These are phyloP conservation scores for Wallemia mellicola DNA, from an alignment of 1,284 basidiomycete genomes.

Conservation along the genomic window DNA sequence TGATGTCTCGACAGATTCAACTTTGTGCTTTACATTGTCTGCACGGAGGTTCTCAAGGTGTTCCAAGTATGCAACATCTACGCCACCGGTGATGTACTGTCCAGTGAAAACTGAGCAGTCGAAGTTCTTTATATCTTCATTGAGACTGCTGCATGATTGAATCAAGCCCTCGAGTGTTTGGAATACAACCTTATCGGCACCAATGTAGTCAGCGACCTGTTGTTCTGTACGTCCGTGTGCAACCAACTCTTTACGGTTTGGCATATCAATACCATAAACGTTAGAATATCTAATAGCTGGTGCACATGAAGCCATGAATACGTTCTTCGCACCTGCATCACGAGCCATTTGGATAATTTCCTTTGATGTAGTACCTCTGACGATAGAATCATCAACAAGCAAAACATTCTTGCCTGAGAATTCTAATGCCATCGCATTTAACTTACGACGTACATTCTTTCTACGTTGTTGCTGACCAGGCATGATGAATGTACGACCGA, in stretches of 20 bases:
- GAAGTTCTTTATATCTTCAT: conserved; percentile 44
- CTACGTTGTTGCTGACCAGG: conserved; percentile 78
- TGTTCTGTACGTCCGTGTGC: conserved; percentile 49
- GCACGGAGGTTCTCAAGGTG: conserved; percentile 47
- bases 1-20: conserved; percentile 11
- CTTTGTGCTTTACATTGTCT: conserved; percentile 43
- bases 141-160: conserved; percentile 38
- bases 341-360: conserved; percentile 99
- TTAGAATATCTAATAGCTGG: conserved; percentile 85
- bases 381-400: conserved; percentile 94
- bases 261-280: conserved; percentile 99
- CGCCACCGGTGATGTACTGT: conserved; percentile 85
- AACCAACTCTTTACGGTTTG: conserved; percentile 71
- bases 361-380: conserved; percentile 90
- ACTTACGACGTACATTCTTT: conserved; percentile 82
- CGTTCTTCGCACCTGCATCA: conserved; percentile 91
- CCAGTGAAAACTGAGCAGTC: conserved; percentile 98
- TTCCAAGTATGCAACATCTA: conserved; percentile 54
- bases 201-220: conserved; percentile 55
- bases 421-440: conserved; percentile 99
- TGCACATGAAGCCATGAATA: conserved; percentile 88
- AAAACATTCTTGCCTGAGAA: conserved; percentile 77
- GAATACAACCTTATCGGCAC: conserved; percentile 89
- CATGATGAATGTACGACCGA: conserved; percentile 98
- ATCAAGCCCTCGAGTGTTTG: conserved; percentile 80